Percentiles rank a stretch among this genome's conserved stretches.
Evolutionary conservation across 164 flowering plant genomes (phyloP).

Genomic region (Macadamia tetraphylla): DNA sequence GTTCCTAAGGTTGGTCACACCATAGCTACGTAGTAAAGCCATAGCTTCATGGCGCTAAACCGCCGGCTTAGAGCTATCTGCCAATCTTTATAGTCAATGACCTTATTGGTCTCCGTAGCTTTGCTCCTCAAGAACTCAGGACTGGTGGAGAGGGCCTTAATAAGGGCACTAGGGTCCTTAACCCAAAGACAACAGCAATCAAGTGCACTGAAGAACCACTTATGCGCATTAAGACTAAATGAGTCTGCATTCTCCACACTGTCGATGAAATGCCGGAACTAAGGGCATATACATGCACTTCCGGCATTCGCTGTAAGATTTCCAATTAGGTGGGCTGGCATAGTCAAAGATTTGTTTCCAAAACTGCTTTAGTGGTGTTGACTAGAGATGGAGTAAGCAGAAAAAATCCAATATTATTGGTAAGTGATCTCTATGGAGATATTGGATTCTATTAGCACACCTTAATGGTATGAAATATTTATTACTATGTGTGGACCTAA

Average conservation of each 20-base stretch:
- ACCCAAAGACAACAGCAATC: conserved; percentile 78
- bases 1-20: conserved; percentile 9
- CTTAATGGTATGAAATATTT: no score
- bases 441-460: no score
- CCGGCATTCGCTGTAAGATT: conserved; percentile 45
- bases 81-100: conserved; percentile 18
- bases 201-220: conserved; percentile 47
- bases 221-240: conserved; percentile 30
- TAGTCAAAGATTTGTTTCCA: no score
- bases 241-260: conserved; percentile 23
- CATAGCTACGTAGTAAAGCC: conserved; percentile 43
- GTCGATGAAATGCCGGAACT: conserved; percentile 48
- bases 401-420: no score
- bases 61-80: no score
- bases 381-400: no score
- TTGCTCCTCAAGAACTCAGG: conserved; percentile 61
- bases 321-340: no score
- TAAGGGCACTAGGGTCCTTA: conserved; percentile 40
- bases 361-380: no score
- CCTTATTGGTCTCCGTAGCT: conserved; percentile 41
- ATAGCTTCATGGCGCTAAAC: no score
- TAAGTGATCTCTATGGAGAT: no score
- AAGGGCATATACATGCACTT: conserved; percentile 63
- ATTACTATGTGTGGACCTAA: no score
- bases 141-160: conserved; percentile 42